Evolutionary conservation across 2,329 filamentous ascomycete genomes (phyloP), one percentile per base, ranked within the genome.

Genomic region (Coniochaeta ligniaria): DNA sequence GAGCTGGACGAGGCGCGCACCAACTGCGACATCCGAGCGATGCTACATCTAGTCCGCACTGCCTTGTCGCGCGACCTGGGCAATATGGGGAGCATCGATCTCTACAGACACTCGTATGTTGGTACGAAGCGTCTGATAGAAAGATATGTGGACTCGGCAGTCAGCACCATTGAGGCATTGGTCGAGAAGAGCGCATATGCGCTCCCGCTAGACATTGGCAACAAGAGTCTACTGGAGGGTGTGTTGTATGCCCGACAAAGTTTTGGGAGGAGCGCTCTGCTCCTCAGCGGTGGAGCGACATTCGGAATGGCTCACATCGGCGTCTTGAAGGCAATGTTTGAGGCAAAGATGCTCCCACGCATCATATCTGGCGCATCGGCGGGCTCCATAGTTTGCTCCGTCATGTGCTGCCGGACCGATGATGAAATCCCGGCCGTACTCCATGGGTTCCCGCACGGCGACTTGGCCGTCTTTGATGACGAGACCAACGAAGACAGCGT

Each of bases 231-330:
- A 5, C 78, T 92, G 6, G 88, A 93, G 60, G 84, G 86, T 60
- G 79, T 95, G 64, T 74, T 93, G 54, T 83, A 85, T 60, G 84
- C 90, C 1, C 84, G 91, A 43, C 90, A 93, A 69, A 89, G 90
- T 38, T 96, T 92, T 69, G 92, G 92, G n/a, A 83, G 92, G 63
- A 95, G 88, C 64, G 92, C 91, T 0, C 76, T 96, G 58, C 78
- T 96, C 11, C 78, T 96, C 11, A 96, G 92, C 5, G 92, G 92
- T 8, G 92, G 92, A 2, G 92, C 89, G 1, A 95, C 92, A 0
- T 92, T 96, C 74, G 92, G 92, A 45, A 96, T 96, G 90, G 90
- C 90, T 62, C 92, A 96, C 71, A 89, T 96, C 60, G 92, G 92
- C 1, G 92, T 96, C 2, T 77, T 96, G 60, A 96, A 96, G 72